These are phyloP conservation scores for Pinus tabuliformis DNA, from an alignment of 75 land plant genomes.

Conservation along the genomic window DNA sequence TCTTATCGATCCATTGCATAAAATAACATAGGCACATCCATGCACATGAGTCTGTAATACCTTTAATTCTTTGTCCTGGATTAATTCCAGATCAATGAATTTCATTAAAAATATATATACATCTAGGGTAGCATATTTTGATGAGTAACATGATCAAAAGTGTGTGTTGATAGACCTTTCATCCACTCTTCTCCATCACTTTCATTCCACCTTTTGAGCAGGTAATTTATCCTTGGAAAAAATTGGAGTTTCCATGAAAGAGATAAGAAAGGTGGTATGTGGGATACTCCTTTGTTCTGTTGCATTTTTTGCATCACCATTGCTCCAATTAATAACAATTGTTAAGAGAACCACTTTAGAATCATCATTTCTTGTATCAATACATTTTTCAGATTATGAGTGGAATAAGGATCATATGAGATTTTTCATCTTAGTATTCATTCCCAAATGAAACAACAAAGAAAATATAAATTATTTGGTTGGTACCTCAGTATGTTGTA, in stretches of 20 bases:
- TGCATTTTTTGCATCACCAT: slow-evolving; percentile 28
- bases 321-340: slow-evolving; percentile 24
- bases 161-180: too few species aligned
- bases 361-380: not conserved
- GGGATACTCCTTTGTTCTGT: slow-evolving; percentile 27
- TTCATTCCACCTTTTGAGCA: slow-evolving; percentile 33
- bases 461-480: slow-evolving; percentile 27
- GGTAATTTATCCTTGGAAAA: slow-evolving; percentile 28
- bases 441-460: not conserved
- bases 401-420: not conserved
- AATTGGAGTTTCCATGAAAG: slow-evolving; percentile 9
- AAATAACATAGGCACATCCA: too few species aligned
- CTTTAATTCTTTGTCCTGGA: too few species aligned
- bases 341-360: slow-evolving; percentile 6
- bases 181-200: slow-evolving; percentile 22
- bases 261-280: slow-evolving; percentile 19
- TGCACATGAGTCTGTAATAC: too few species aligned
- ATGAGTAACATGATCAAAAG: too few species aligned
- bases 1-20: too few species aligned
- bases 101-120: too few species aligned
- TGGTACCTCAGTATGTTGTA: slow-evolving; percentile 23
- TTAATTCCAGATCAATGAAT: too few species aligned
- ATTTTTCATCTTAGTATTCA: not conserved
- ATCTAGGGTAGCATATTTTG: too few species aligned
- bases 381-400: not conserved